A percentile compares a stretch with the other conserved stretches of the same genome.
phyloP scores from a whole-genome alignment of 805 yeast species.

The Candida michaelii region DNA sequence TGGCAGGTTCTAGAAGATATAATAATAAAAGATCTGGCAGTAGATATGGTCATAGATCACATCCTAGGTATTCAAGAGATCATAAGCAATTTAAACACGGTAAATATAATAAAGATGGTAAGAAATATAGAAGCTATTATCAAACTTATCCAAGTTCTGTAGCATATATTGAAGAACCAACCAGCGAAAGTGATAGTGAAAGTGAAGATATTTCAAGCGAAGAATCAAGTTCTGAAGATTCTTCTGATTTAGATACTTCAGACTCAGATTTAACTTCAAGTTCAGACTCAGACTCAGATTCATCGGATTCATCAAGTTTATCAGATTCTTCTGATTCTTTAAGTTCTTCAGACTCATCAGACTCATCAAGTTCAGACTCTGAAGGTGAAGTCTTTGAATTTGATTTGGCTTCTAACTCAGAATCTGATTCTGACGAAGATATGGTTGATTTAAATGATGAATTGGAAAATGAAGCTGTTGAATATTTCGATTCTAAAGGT shows the following conservation, averaged over 20 bases:
- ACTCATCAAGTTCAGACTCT: background rate
- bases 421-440: slow-evolving; percentile 12
- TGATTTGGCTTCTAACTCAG: slow-evolving; percentile 17
- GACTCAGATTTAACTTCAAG: background rate
- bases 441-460: slow-evolving; percentile 35
- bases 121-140: slow-evolving; percentile 32
- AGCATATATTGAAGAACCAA: slow-evolving; percentile 47
- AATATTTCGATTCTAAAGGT: slow-evolving; percentile 26
- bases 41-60: background rate
- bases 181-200: slow-evolving; percentile 24
- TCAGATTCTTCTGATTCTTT: too few species aligned
- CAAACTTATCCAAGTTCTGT: slow-evolving; percentile 34
- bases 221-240: slow-evolving; percentile 14
- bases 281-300: background rate
- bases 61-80: background rate
- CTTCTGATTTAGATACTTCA: background rate
- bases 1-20: slow-evolving; percentile 9
- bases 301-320: background rate
- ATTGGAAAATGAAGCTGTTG: slow-evolving; percentile 29
- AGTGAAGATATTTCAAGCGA: slow-evolving; percentile 22
- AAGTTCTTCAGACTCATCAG: slow-evolving; percentile 4
- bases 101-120: slow-evolving; percentile 10
- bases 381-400: slow-evolving; percentile 32
- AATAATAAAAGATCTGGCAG: slow-evolving; percentile 4
- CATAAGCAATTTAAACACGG: background rate